Evolutionary conservation across 2,329 filamentous ascomycete genomes (phyloP).

Genomic region (Lasiodiplodia sp.): DNA sequence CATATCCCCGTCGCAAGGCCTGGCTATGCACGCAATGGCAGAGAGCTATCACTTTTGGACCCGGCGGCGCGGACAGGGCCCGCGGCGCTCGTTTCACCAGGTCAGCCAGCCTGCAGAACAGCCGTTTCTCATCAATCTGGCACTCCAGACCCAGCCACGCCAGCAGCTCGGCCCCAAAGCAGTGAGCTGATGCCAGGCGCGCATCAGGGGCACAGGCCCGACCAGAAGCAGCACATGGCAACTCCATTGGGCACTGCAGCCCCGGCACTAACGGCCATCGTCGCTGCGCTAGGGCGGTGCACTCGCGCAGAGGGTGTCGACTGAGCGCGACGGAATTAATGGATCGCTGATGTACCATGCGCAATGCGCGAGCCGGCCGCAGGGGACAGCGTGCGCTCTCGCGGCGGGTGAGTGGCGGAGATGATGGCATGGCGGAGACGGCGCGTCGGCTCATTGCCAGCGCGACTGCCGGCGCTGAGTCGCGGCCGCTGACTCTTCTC

Average conservation of each 20-base stretch:
- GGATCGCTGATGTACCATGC: constrained; percentile 15
- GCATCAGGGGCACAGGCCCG: constrained; percentile 27
- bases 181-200: constrained; percentile 21
- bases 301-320: neutral
- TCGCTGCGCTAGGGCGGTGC: neutral
- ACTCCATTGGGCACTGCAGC: constrained; percentile 18
- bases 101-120: constrained; percentile 9
- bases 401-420: constrained; percentile 6
- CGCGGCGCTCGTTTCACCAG: constrained; percentile 14
- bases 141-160: constrained; percentile 21
- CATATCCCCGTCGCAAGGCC: constrained; percentile 19
- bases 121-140: constrained; percentile 26
- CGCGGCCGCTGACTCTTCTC: constrained; percentile 10
- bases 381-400: constrained; percentile 4
- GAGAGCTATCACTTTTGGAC: constrained; percentile 10
- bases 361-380: constrained; percentile 11
- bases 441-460: neutral
- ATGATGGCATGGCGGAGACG: constrained; percentile 5
- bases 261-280: constrained; percentile 19
- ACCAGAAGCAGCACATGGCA: constrained; percentile 12
- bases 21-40: constrained; percentile 16
- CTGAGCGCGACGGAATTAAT: constrained; percentile 18
- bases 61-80: constrained; percentile 8
- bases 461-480: constrained; percentile 8
- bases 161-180: constrained; percentile 21